Evolutionary conservation across 345 rosid species (phyloP), one percentile per base, ranked within the genome.

Genomic region (Cardiospermum halicacabum): DNA sequence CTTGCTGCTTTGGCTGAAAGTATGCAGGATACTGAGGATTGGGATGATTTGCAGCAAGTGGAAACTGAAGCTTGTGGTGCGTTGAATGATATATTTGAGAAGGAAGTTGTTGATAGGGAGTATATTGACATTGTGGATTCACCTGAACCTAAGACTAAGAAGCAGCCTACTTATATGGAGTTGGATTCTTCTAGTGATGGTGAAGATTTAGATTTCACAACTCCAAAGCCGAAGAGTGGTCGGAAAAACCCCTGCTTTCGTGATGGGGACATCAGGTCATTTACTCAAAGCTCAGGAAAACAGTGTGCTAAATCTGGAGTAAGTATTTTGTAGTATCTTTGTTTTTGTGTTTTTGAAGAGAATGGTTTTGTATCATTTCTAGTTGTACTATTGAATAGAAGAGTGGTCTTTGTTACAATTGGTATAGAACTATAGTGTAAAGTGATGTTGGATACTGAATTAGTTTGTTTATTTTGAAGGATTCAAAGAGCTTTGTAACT

Each of bases 11-110:
- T 93, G 50, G 98, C 96, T 60, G 97, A 86, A 77, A 81, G 78
- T 11, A 78, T 86, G 81, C 74, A 73, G 68, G 91, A 84, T 51
- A 62, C 58, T 1, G 96, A 93, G 89, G 97, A 93, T 53, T 93
- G 98, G 97, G 96, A 86, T 82, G 96, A 90, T 69, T 65, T 85
- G 32, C 84, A 78, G 58, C 82, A 81, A 26, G 28, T 79, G 22
- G 96, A 93, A 69, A 75, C 88, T 1, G 94, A 90, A 71, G 89
- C 89, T 60, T 89, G 89, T 63, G 96, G 97, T 60, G 69, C 85
- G 66, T 73, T 90, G 66, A 78, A 67, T 53, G 70, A 75, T 49
- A 73, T 92, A 77, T 84, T 89, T 65, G 75, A 69, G 61, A 71
- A 70, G 58, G 53, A 79, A 67, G 64, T 7, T 42, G 24, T 56